These are phyloP conservation scores for Cordyceps tenuipes DNA, from an alignment of 2,329 filamentous ascomycete genomes.

Conservation along the genomic window DNA sequence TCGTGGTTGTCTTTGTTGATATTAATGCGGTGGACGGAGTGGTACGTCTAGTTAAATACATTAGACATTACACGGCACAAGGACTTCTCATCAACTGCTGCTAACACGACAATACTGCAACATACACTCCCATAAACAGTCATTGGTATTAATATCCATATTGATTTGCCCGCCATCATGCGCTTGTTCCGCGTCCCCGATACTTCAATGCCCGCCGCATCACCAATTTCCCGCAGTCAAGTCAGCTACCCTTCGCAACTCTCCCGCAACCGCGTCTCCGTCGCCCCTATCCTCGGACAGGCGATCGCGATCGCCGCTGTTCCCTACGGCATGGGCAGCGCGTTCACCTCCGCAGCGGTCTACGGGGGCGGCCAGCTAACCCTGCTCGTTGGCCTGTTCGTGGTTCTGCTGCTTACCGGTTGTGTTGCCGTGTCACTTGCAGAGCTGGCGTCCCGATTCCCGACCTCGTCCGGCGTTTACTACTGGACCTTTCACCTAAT, in stretches of 20 bases:
- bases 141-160: too few relatives aligned
- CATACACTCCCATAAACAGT: too few relatives aligned
- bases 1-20: too few relatives aligned
- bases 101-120: too few relatives aligned
- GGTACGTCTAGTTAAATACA: too few relatives aligned
- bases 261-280: background rate
- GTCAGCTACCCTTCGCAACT: background rate
- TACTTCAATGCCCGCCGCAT: too few relatives aligned
- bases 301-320: slow-evolving; percentile 1
- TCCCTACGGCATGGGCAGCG: slow-evolving; percentile 5
- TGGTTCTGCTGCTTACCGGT: slow-evolving; percentile 11
- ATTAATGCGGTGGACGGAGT: too few relatives aligned
- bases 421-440: slow-evolving; percentile 8
- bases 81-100: too few relatives aligned
- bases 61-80: too few relatives aligned
- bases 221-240: background rate
- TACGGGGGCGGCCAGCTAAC: slow-evolving; percentile 3
- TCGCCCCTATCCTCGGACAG: background rate
- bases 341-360: background rate
- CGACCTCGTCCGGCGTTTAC: slow-evolving; percentile 13
- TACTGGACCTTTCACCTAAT: slow-evolving; percentile 14
- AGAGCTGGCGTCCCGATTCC: slow-evolving; percentile 13
- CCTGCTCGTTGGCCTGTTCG: slow-evolving; percentile 12
- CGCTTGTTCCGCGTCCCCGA: too few relatives aligned
- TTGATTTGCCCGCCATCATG: too few relatives aligned